Base-by-base conservation (phyloP, 2,329 filamentous ascomycete genomes). In the Botrytis squamosa region DNA sequence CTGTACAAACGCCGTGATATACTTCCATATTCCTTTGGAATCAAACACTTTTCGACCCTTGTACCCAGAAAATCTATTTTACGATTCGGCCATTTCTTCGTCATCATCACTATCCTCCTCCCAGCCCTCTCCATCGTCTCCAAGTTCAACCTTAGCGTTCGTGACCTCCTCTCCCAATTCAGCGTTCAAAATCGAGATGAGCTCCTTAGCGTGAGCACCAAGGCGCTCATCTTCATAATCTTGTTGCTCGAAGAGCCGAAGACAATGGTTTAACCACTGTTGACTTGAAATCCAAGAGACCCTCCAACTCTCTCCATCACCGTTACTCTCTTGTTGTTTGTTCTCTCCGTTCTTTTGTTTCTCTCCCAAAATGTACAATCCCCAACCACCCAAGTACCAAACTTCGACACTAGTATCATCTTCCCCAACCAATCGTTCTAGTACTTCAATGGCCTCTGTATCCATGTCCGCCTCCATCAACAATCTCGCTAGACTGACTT, bases 311-410 rank as follows among this genome's bases (percentile, higher is more conserved):
- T 85, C 80, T 76, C 82, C 81, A 80, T 86, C 84, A 78, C 83
- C 81, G 52, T 82, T 83, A 72, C 79, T 77, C 20, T 73, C 72
- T 63, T 82, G 83, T 25, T 59, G 66, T 57, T 38, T 38, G n/a
- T 25, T 69, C 36, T 73, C 72, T 60, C 78, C 78, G 75, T 83
- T 83, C 78, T 86, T 88, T 79, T 89, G 85, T 85, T 91, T 93
- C 81, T 93, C 88, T 18, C 92, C 93, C 75, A 92, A 85, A 74
- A 97, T 88, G 81, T 94, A 93, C 77, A 97, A 87, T 78, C 94
- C 95, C 93, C 95, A 98, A 6, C 96, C 97, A 62, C 96, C 96
- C 8, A 99, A 87, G 84, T 99, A 99, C 94, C 95, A 98, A 29
- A 93, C 92, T 83, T 99, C 96, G 33, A 99, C 93, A 82, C 95